Base-by-base conservation (phyloP, 495 filamentous ascomycete species). In the Neohortaea acidophila region DNA sequence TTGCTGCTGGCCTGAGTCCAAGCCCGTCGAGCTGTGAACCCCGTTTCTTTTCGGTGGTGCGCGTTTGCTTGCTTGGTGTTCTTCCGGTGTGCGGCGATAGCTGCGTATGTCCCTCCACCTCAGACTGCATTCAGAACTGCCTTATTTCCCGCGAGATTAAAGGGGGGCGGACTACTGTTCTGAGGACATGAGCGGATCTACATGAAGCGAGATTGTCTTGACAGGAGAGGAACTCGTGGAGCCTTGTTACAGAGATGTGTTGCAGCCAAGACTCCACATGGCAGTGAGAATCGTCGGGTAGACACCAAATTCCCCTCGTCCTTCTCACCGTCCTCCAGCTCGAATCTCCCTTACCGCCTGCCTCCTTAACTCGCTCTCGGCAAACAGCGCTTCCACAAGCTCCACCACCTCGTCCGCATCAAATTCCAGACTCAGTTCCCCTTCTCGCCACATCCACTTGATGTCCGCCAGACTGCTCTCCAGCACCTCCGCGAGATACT, bases 391-490 rank as follows among this genome's bases (percentile, higher is more conserved):
- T 46, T 77, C 65, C 33, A 99, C 79, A 59, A 99, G 49, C 48
- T 96, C 89, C 14, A 92, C 64, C 26, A 96, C 71, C 62, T 94
- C 89, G 29, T 81, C 82, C 3, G 64, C 65, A 12, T 76, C 72
- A 56, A 93, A 94, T 45, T 91, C 84, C 39, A 89, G 49, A 49
- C 76, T 76, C 36, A 94, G 57, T 51, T 85, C 81, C 32, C 81
- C 81, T 51, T 94, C 85, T 31, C 73, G 63, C 82, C 85, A 96
- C 34, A 94, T 57, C 51, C 72, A 93, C 52, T 75, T 74, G 46
- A 99, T 87, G 47, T 99, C 87, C 36, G 72, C 78, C 29, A 96
- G 63, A 37, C 80, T 83, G 49, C 81, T 85, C 57, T 96, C 84
- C 35, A 99, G 59, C 35, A 99, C 82, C 53, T 92, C 82, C 36